These are phyloP conservation scores for Phytophthora multivora DNA, from an alignment of 352 stramenopile genomes.

Conservation along the genomic window DNA sequence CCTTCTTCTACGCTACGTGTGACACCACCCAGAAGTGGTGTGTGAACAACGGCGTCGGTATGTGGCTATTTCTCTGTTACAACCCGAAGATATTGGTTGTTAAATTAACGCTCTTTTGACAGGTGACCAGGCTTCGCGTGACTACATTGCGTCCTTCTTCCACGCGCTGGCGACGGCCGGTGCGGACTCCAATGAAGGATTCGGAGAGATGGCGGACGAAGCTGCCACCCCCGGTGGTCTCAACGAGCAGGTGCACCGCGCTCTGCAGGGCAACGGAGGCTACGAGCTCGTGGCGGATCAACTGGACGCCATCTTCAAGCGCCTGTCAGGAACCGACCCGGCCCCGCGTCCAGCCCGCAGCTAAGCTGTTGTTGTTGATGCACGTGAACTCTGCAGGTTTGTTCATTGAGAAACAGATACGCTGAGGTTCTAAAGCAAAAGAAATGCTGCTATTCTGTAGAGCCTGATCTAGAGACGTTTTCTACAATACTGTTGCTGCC, in stretches of 20 bases:
- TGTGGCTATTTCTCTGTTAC: constrained; percentile 15
- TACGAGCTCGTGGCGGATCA: constrained; percentile 86
- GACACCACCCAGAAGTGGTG: constrained; percentile 85
- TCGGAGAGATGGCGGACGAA: constrained; percentile 87
- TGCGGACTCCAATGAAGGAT: constrained; percentile 69
- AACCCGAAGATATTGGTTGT: background rate
- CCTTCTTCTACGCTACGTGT: constrained; percentile 88
- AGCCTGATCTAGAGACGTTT: constrained; percentile 1
- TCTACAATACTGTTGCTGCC: constrained; percentile 9
- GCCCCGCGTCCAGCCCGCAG: constrained; percentile 51
- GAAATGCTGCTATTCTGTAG: constrained; percentile 29
- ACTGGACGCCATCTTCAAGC: constrained; percentile 84
- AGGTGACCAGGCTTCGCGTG: constrained; percentile 72
- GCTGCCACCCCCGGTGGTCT: constrained; percentile 79
- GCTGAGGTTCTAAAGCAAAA: constrained; percentile 24
- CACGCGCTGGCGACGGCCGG: constrained; percentile 77
- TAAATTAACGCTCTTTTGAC: background rate
- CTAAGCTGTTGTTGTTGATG: constrained; percentile 27
- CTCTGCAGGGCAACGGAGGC: constrained; percentile 61
- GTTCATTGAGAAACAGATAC: constrained; percentile 24
- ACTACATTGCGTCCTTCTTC: constrained; percentile 87
- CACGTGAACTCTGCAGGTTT: constrained; percentile 10
- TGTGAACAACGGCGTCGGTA: constrained; percentile 85
- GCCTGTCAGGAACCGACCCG: constrained; percentile 68
- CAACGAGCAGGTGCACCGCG: constrained; percentile 86